Base-by-base conservation (phyloP, 306 rosid species). In the Cicer judaicum region DNA sequence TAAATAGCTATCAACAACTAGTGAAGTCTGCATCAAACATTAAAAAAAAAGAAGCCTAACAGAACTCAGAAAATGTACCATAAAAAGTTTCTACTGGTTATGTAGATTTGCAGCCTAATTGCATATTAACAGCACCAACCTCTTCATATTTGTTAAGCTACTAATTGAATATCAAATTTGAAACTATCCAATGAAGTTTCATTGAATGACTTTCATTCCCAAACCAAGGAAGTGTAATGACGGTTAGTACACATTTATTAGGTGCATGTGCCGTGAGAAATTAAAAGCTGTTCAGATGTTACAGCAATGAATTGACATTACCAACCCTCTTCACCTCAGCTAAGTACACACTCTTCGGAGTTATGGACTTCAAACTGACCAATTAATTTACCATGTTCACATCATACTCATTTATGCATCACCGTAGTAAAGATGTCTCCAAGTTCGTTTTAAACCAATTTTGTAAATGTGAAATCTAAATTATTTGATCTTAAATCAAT, bases 241-340 rank as follows among this genome's bases (percentile, higher is more conserved):
- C 44, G 78, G 81, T 80, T 63, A 71, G 82, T 62, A 54, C 36
- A 64, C 83, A 86, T 88, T 93, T 76, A 89, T 87, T 88, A 88
- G 81, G 14, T 79, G 76, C 97, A 90, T 88, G 97, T 91, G 97
- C 68, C 74, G 46, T 49, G 72, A 68, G 78, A 82, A 80, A 75
- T 72, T 82, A 47, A 81, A 77, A 72, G 84, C 81, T 85, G 82
- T 75, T 50, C 74, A 65, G 81, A 79, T 83, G 72, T 78, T 66
- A 65, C 73, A 74, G 83, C 43, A 75, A 15, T 54, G 80, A 63
- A 77, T 75, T 73, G 79, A 59, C 68, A 69, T 71, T 36, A 77
- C 73, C 60, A 73, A 74, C 50, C 63, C 81, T 76, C 40, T 46
- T 21, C 69, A 64, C 74, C 63, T 74, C 69, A 46, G 65, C 66